phyloP scores from a whole-genome alignment of 2,329 filamentous ascomycete species.

The Aspergillus ochraceoroseus region DNA sequence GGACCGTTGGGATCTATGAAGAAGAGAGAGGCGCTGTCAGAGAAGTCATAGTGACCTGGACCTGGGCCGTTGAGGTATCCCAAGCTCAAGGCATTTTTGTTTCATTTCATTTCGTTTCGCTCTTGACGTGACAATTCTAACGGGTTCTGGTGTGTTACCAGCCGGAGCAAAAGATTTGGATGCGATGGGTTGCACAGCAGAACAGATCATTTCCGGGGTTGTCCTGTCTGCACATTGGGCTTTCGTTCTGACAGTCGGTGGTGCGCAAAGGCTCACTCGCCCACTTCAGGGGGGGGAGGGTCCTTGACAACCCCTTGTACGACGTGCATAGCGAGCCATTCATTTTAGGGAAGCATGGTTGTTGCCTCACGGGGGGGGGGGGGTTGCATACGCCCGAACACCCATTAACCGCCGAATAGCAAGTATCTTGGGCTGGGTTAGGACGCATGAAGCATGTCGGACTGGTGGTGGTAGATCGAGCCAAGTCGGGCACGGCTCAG shows the following conservation, averaged over 20 bases:
- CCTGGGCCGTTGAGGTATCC: constrained; percentile 4
- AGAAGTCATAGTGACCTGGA: constrained; percentile 3
- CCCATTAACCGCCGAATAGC: constrained; percentile 1
- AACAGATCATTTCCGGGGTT: constrained; percentile 10
- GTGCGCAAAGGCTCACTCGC: constrained; percentile 12
- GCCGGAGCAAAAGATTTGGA: too few relatives aligned
- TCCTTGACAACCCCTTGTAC: constrained; percentile 21
- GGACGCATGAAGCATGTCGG: background rate
- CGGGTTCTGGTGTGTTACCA: constrained; percentile 13
- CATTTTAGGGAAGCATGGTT: constrained; percentile 6
- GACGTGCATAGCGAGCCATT: constrained; percentile 19
- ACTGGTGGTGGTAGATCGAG: background rate
- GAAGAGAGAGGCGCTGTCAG: background rate
- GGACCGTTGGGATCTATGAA: background rate
- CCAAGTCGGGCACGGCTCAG: too few relatives aligned
- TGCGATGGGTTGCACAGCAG: constrained; percentile 16
- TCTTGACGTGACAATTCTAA: constrained; percentile 5
- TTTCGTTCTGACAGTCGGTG: constrained; percentile 12
- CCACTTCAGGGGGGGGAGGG: constrained; percentile 8
- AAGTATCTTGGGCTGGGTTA: constrained; percentile 5
- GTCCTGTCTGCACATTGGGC: constrained; percentile 7
- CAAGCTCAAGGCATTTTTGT: too few relatives aligned
- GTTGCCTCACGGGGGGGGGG: constrained; percentile 17
- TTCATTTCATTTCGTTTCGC: constrained; percentile 8
- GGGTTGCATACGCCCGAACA: too few relatives aligned